phyloP scores from a whole-genome alignment of 106 monocot genomes.

The Hemerocallis citrina region DNA sequence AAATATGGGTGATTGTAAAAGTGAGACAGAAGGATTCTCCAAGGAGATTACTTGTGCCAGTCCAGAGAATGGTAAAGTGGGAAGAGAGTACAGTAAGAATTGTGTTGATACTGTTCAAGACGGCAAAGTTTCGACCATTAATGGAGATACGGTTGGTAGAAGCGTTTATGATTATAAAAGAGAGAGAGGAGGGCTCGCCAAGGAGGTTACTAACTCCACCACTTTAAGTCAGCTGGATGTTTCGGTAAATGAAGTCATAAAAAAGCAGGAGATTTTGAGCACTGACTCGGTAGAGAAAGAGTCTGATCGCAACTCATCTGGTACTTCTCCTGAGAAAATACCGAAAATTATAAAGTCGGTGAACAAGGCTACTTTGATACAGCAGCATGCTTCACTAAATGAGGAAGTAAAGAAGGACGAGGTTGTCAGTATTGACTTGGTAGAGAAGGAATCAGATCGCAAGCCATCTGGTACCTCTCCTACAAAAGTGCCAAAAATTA shows the following conservation, averaged over 20 bases:
- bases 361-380: neutral
- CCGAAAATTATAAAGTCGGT: conserved; percentile 52
- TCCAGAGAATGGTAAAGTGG: no score
- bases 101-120: no score
- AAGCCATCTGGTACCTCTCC: conserved; percentile 2
- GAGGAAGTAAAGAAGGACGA: conserved; percentile 5
- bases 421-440: neutral
- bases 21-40: no score
- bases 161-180: neutral
- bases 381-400: neutral
- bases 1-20: no score
- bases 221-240: neutral
- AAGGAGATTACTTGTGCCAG: no score
- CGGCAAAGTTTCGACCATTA: neutral
- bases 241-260: conserved; percentile 9
- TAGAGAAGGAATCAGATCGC: conserved; percentile 9
- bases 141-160: neutral
- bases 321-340: conserved; percentile 7
- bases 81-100: no score
- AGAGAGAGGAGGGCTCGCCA: neutral
- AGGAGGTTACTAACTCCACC: neutral
- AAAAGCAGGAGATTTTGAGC: neutral
- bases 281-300: conserved; percentile 5
- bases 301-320: conserved; percentile 1
- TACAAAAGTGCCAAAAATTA: conserved; percentile 29